Evolutionary conservation across 306 rosid species (phyloP).

Genomic region (Oxytropis ochrocephala): DNA sequence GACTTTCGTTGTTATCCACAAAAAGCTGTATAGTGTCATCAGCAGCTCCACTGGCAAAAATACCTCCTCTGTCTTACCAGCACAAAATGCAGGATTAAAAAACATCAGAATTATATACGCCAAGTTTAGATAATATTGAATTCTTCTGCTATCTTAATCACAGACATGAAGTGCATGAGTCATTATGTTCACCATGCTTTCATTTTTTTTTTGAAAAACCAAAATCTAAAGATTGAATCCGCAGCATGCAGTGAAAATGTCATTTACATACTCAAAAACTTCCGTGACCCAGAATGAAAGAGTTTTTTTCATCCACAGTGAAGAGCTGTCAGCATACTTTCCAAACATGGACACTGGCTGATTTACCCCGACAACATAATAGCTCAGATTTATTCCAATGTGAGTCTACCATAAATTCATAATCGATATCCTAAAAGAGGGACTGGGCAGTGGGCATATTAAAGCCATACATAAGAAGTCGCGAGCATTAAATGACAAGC

Average conservation of each 20-base stretch:
- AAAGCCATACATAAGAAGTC: neutral
- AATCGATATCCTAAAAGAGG: neutral
- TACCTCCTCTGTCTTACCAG: conserved; percentile 59
- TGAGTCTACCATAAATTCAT: neutral
- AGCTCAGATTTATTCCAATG: conserved; percentile 5
- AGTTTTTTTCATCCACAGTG: neutral
- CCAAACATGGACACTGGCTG: neutral
- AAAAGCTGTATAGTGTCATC: conserved; percentile 80
- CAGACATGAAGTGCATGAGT: neutral
- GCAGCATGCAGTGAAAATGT: neutral
- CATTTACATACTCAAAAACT: neutral
- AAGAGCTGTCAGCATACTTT: neutral
- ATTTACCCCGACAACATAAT: neutral
- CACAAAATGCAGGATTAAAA: conserved; percentile 23
- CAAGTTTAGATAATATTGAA: neutral
- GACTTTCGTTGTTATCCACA: conserved; percentile 51
- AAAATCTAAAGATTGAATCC: neutral
- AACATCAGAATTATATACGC: conserved; percentile 3
- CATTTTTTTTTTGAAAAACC: neutral
- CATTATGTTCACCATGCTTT: conserved; percentile 10
- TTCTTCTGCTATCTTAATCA: neutral
- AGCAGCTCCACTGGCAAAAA: conserved; percentile 96
- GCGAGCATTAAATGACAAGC: neutral
- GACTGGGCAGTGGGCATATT: neutral
- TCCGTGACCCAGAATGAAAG: neutral